A percentile compares a stretch with the other conserved stretches of the same genome.
Evolutionary conservation across 106 monocot genomes (phyloP).

Genomic region (Vanilla planifolia): DNA sequence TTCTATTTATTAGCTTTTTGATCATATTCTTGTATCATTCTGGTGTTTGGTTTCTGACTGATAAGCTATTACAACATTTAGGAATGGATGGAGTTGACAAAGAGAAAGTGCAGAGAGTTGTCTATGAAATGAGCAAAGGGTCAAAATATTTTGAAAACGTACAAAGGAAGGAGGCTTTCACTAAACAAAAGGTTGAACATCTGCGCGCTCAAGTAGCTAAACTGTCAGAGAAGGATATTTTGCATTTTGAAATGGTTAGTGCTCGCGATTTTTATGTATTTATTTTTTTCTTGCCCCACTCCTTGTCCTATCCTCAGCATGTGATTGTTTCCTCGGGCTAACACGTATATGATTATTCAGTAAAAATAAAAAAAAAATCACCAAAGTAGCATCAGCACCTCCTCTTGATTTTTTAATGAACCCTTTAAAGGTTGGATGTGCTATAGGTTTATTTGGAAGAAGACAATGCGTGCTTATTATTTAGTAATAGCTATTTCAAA

Average conservation of each 20-base stretch:
- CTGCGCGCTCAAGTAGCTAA: constrained; percentile 46
- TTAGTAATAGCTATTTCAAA: too few relatives aligned
- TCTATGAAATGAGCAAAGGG: constrained; percentile 98
- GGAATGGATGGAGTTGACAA: constrained; percentile 99
- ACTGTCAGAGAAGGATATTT: constrained; percentile 61
- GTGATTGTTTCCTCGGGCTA: not conserved
- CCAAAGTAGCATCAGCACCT: too few relatives aligned
- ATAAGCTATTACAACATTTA: too few relatives aligned
- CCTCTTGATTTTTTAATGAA: too few relatives aligned
- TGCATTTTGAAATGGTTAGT: constrained; percentile 70
- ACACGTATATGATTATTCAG: too few relatives aligned
- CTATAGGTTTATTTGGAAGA: too few relatives aligned
- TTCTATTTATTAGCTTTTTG: not conserved
- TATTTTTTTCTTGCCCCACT: not conserved
- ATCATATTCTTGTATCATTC: not conserved
- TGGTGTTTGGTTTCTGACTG: too few relatives aligned
- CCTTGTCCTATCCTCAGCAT: too few relatives aligned
- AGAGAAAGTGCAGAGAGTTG: constrained; percentile 81
- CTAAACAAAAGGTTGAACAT: constrained; percentile 66
- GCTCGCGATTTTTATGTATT: not conserved
- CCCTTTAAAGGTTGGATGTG: too few relatives aligned
- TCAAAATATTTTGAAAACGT: constrained; percentile 99
- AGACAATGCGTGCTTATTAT: too few relatives aligned
- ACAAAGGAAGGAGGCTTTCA: constrained; percentile 70
- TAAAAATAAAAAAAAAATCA: too few relatives aligned